These are phyloP conservation scores for Ceratobasidium sp. DNA, from an alignment of 1,284 basidiomycete species.

Conservation along the genomic window DNA sequence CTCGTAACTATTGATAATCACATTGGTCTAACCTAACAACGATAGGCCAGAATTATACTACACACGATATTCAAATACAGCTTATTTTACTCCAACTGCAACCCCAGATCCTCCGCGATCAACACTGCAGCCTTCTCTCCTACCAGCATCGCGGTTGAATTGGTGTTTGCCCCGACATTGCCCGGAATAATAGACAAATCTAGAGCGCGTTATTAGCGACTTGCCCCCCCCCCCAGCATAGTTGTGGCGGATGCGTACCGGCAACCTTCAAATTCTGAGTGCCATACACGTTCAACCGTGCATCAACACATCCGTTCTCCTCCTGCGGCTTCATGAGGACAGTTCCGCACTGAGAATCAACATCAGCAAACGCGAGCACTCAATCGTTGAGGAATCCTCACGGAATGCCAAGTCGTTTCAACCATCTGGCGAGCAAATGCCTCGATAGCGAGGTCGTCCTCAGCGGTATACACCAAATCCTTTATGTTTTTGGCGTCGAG, in stretches of 20 bases:
- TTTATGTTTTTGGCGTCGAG: constrained; percentile 49
- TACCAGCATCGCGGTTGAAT: constrained; percentile 27
- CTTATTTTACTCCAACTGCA: neutral
- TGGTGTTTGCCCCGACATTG: constrained; percentile 36
- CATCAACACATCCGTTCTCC: constrained; percentile 69
- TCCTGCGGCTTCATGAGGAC: constrained; percentile 73
- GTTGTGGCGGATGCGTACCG: constrained; percentile 48
- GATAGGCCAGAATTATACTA: too few relatives aligned
- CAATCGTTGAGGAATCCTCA: neutral
- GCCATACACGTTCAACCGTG: constrained; percentile 71
- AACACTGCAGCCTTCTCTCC: constrained; percentile 39
- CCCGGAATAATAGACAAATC: constrained; percentile 35
- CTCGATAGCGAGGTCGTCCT: constrained; percentile 51
- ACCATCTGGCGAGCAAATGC: constrained; percentile 31
- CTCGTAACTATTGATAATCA: too few relatives aligned
- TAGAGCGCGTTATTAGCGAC: neutral
- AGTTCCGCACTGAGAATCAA: constrained; percentile 57
- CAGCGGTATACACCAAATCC: constrained; percentile 52
- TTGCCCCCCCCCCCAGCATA: neutral
- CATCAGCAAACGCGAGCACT: neutral
- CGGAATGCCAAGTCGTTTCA: constrained; percentile 43
- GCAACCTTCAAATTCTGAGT: constrained; percentile 68
- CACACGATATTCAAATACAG: too few relatives aligned
- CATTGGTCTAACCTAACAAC: too few relatives aligned
- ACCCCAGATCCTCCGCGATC: constrained; percentile 39